Evolutionary conservation across 1,139 yeast genomes (phyloP), one percentile per base, ranked within the genome.

Genomic region (Magnusiomyces clavatus): DNA sequence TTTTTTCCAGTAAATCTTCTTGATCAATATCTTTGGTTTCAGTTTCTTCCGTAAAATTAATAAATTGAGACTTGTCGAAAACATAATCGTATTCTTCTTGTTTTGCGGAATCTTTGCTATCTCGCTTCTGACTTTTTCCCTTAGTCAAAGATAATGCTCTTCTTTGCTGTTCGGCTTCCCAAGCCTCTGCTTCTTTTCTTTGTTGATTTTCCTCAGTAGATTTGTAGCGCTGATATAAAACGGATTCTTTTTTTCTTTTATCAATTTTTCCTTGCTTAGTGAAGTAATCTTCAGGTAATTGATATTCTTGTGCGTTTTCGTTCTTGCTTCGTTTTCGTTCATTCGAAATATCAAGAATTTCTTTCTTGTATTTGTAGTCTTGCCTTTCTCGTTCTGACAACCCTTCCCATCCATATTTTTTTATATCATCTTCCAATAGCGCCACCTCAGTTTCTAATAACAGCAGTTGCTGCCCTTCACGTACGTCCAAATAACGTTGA

Each of bases 51-150:
- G 79, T 75, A 63, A 85, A 89, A 41, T 83, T 81, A 36, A 88
- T 82, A 59, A 77, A 78, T 57, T 86, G 90, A 4, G 82, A 74
- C 49, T 83, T 83, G 61, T 90, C 97, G 71, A 86, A 88, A 1
- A 89, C 96, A 66, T 78, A 89, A 31, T 87, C 95, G 61, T 85
- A 86, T 39, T 81, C 71, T 6, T 77, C 73, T 14, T 37, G 48
- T 20, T 43, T 31, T 17, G 16, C 34, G 42, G 78, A n/a, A 20
- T 45, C 41, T 17, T 19, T 37, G 82, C 2, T 74, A 67, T 40
- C 68, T 72, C n/a, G 56, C 53, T 49, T 35, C 45, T 50, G 43
- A 11, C 40, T 20, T 14, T 49, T 44, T 14, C 48, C 47, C 5
- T 47, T 42, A 11, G 50, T 50, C 8, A 24, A 24, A 5, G 31